Conservation (phyloP, 1,284 basidiomycete genomes). For the Veloporphyrellus conicus region DNA sequence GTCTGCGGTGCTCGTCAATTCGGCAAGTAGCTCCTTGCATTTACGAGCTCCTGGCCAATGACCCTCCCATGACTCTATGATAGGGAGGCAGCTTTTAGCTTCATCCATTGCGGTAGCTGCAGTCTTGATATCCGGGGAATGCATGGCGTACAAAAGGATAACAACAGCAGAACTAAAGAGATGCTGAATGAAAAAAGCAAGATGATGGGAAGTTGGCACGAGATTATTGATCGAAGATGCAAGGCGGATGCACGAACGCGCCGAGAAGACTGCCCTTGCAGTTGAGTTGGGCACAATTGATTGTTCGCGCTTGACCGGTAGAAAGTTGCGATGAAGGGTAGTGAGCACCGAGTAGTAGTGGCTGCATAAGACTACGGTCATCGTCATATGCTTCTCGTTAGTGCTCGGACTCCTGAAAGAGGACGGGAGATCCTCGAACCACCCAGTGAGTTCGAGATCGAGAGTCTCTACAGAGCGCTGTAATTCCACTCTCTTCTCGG, state of each 20-base stretch:
- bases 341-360: constrained; percentile 87
- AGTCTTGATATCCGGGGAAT: constrained; percentile 65
- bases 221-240: constrained; percentile 82
- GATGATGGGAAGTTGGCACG: constrained; percentile 82
- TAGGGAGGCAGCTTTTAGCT: constrained; percentile 67
- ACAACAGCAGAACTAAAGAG: constrained; percentile 88
- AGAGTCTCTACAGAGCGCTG: constrained; percentile 72
- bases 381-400: constrained; percentile 74
- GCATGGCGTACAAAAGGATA: constrained; percentile 82
- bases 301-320: constrained; percentile 70
- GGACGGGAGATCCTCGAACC: constrained; percentile 73
- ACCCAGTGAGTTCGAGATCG: constrained; percentile 70
- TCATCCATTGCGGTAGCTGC: constrained; percentile 75
- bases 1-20: constrained; percentile 62
- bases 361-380: constrained; percentile 84
- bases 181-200: constrained; percentile 88
- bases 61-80: constrained; percentile 79
- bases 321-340: constrained; percentile 84
- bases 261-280: constrained; percentile 72
- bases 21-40: constrained; percentile 72
- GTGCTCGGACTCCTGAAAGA: constrained; percentile 68
- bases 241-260: constrained; percentile 77
- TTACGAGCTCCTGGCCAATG: constrained; percentile 86
- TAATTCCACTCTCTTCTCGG: constrained; percentile 67
- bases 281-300: constrained; percentile 62